Conservation (phyloP, 345 rosid genomes). For the Arabis hirsuta region DNA sequence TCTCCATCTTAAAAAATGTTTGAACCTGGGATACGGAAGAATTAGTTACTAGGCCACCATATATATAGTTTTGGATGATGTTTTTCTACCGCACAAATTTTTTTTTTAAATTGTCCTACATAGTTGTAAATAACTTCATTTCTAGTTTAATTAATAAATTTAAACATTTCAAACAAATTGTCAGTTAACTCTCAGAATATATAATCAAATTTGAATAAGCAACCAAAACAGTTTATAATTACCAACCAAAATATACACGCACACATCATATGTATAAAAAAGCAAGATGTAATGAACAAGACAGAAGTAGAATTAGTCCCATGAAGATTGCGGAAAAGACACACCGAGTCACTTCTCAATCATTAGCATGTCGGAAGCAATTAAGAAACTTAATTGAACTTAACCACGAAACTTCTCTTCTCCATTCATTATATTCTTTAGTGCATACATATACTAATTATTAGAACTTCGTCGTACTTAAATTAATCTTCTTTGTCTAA, state of each 20-base stretch:
- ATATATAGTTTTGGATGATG: too few relatives aligned
- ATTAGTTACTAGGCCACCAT: too few relatives aligned
- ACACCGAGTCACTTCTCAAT: constrained; percentile 44
- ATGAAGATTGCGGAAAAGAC: constrained; percentile 46
- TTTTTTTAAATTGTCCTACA: too few relatives aligned
- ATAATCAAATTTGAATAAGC: background rate
- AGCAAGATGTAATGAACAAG: constrained; percentile 30
- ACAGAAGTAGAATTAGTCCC: constrained; percentile 29
- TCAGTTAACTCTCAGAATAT: too few relatives aligned
- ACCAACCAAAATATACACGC: too few relatives aligned
- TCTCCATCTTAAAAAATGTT: too few relatives aligned
- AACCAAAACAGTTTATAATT: too few relatives aligned
- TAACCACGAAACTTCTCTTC: constrained; percentile 34
- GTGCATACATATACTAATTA: constrained; percentile 22
- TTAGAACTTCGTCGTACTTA: constrained; percentile 30
- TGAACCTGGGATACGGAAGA: too few relatives aligned
- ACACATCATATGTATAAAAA: background rate
- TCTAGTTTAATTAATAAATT: too few relatives aligned
- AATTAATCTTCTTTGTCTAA: background rate
- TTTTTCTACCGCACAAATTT: too few relatives aligned
- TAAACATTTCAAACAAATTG: too few relatives aligned
- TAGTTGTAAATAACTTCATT: too few relatives aligned
- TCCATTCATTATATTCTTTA: background rate
- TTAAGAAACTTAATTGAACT: constrained; percentile 41
- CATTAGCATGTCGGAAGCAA: constrained; percentile 41